Conservation (phyloP, 768 basidiomycete species). For the Vararia minispora region DNA sequence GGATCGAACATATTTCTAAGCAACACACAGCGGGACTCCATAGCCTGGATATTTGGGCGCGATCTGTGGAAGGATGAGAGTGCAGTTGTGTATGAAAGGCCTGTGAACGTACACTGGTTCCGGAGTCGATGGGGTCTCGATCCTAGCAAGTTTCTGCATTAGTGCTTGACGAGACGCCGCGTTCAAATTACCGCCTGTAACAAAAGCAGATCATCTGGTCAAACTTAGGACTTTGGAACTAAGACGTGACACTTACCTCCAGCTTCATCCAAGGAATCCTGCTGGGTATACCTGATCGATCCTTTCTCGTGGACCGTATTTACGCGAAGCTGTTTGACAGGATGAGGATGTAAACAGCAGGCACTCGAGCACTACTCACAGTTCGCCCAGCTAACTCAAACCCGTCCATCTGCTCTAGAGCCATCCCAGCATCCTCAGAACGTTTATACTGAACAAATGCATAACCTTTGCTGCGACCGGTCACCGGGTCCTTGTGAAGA, state of each 20-base stretch:
- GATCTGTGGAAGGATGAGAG: conserved; percentile 29
- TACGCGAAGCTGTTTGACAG: conserved; percentile 54
- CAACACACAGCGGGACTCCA: conserved; percentile 84
- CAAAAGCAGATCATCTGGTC: conserved; percentile 3
- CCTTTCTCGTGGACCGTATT: conserved; percentile 93
- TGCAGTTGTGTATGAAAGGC: conserved; percentile 9
- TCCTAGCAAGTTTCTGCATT: conserved; percentile 99
- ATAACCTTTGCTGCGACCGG: conserved; percentile 94
- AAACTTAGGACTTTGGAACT: background rate
- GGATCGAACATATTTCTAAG: conserved; percentile 96
- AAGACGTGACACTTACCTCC: conserved; percentile 45
- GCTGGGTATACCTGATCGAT: conserved; percentile 58
- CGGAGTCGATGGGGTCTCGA: conserved; percentile 49
- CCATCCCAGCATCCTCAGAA: conserved; percentile 91
- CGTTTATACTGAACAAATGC: conserved; percentile 95
- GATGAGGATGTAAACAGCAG: conserved; percentile 1
- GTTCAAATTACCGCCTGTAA: conserved; percentile 89
- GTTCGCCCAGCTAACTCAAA: conserved; percentile 95
- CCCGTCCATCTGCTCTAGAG: conserved; percentile 97
- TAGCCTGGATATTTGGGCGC: conserved; percentile 69
- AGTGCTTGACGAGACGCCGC: conserved; percentile 97
- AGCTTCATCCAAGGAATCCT: conserved; percentile 80
- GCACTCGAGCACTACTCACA: conserved; percentile 45
- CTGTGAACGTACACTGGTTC: conserved; percentile 53
- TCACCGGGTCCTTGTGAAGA: conserved; percentile 89